These are phyloP conservation scores for Stylonectria norvegica DNA, from an alignment of 2,329 filamentous ascomycete species.

Conservation along the genomic window DNA sequence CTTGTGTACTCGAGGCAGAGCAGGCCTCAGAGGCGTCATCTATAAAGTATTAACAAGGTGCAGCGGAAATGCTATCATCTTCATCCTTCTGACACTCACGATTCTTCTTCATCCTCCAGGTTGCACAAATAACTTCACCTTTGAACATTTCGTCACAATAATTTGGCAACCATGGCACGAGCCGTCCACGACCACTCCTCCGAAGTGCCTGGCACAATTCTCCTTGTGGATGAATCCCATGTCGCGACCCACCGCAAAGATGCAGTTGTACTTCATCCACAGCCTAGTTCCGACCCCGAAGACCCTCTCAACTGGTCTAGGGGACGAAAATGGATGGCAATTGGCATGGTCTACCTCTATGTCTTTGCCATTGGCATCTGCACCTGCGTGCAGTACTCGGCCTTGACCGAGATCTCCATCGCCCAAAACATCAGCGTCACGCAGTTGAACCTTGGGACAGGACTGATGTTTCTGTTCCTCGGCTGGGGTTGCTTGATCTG, in stretches of 20 bases:
- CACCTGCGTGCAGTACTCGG: constrained; percentile 31
- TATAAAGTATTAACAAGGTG: not conserved
- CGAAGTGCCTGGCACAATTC: constrained; percentile 38
- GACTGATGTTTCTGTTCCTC: constrained; percentile 50
- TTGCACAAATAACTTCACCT: too few species aligned
- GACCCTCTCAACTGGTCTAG: constrained; percentile 23
- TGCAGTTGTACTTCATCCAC: constrained; percentile 21
- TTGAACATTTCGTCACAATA: not conserved
- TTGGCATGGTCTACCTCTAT: constrained; percentile 38
- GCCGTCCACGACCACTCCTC: not conserved
- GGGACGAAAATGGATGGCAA: constrained; percentile 16
- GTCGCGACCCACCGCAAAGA: constrained; percentile 24
- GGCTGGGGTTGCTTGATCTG: constrained; percentile 51
- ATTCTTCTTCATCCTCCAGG: not conserved
- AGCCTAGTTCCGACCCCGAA: constrained; percentile 19
- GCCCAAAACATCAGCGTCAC: constrained; percentile 39
- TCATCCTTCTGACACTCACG: not conserved
- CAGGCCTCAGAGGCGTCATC: not conserved
- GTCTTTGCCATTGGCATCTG: constrained; percentile 37
- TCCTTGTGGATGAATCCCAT: constrained; percentile 37
- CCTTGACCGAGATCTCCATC: constrained; percentile 40
- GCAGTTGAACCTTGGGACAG: constrained; percentile 48
- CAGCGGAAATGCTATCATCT: not conserved
- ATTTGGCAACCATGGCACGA: not conserved
- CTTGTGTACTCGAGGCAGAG: not conserved